Base-by-base conservation (phyloP, 352 stramenopile species). In the Phytophthora pistaciae region DNA sequence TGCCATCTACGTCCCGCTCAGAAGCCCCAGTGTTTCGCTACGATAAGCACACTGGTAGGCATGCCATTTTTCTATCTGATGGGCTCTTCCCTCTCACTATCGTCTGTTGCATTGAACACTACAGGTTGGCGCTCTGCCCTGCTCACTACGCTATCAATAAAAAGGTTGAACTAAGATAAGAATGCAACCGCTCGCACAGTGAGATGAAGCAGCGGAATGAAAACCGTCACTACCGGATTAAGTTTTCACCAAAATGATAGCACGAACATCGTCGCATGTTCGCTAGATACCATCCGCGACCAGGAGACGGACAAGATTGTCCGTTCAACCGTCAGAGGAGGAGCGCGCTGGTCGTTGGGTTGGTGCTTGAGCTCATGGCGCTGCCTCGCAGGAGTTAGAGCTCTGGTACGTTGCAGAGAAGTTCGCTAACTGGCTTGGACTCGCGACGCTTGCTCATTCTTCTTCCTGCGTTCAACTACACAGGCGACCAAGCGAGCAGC, bases 381-480 rank as follows among this genome's bases (percentile, higher is more conserved):
- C 36, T 4, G 8, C 36, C 36, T 44, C 36, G 36, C 36, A 44
- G 13, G 36, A 44, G 5, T 44, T 44, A 16, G 36, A 6, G 36
- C 36, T 18, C 10, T 16, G 16, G 36, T 44, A 16, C 36, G 13
- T 44, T 13, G 36, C 36, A 44, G 16, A 16, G 33, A 6, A 18
- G 16, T 33, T 33, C 7, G 29, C 29, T 33, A 10, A 10, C 29
- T 33, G 3, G 29, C 29, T 33, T 33, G 29, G 7, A 33, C 29
- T 33, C 29, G 10, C 29, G 36, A n/a, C 13, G 36, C 6, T 1
- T 3, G 14, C 46, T 57, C 66, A 75, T 68, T 75, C 42, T 60
- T 72, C 68, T 64, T 60, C 42, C 52, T 68, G 49, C 56, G 56
- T 62, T 58, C 38, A 46, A 60, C 40, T 31, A 57, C 56, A 67